Evolutionary conservation across 768 basidiomycete genomes (phyloP), one percentile per base, ranked within the genome.

Genomic region (Russula abietina): DNA sequence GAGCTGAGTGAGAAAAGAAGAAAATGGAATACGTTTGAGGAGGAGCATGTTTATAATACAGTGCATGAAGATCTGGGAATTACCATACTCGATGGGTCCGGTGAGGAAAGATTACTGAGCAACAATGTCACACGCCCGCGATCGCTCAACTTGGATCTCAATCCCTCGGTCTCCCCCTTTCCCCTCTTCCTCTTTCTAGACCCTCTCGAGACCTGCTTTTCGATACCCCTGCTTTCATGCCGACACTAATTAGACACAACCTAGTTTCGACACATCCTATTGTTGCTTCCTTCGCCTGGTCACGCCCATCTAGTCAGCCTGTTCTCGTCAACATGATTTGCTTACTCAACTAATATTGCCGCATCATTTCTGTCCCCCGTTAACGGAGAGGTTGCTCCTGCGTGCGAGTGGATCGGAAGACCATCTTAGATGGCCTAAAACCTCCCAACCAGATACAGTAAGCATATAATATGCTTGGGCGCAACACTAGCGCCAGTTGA

Each of bases 1-100:
- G n/a, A n/a, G n/a, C n/a, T n/a, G n/a, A n/a, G n/a, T n/a, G n/a
- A n/a, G n/a, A n/a, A n/a, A n/a, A n/a, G n/a, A n/a, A n/a, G n/a
- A 49, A 53, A 59, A 43, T 16, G 52, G 53, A 55, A 49, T 52
- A 57, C 6, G 41, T 33, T 32, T 9, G 54, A 55, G 46, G 61
- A 57, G 53, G 30, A 55, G 58, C 14, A 64, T 51, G 65, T 65
- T 65, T 64, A 65, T 65, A 65, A 65, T 65, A 59, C 65, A n/a
- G 30, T 17, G 45, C 41, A 53, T 22, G 57, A 14, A n/a, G 51
- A 63, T 63, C 61, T 58, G 56, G 56, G 22, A 33, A 65, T 65
- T 65, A 55, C 65, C 56, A 65, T 63, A 49, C 57, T 51, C 0
- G 65, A 59, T 41, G 28, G 4, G 24, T 62, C 55, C 57, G 48